A percentile compares a stretch with the other conserved stretches of the same genome.
Evolutionary conservation across 1,139 yeast genomes (phyloP).

Genomic region (Sugiyamaella sp.): DNA sequence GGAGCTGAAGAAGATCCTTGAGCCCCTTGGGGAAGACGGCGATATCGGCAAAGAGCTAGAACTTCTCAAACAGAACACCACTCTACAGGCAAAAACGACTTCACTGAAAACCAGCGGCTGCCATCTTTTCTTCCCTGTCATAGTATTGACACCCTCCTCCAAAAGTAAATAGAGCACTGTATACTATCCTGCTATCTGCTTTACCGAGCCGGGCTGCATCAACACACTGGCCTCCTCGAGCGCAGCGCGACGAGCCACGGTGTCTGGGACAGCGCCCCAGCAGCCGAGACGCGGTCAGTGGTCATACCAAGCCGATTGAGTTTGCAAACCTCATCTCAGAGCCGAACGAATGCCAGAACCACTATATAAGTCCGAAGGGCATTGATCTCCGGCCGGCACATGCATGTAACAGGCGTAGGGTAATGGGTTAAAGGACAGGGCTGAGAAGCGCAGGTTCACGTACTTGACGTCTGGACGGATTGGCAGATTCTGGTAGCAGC

Average conservation of each 20-base stretch:
- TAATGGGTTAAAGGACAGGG: no score
- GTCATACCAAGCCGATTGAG: no score
- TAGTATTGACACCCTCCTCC: slow-evolving; percentile 14
- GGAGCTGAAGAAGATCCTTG: slow-evolving; percentile 21
- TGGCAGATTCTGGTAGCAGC: no score
- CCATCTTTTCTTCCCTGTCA: slow-evolving; percentile 43
- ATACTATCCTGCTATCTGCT: no score
- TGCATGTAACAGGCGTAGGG: no score
- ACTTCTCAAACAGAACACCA: slow-evolving; percentile 15
- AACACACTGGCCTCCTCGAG: neutral
- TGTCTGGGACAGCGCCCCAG: neutral
- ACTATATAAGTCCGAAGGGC: no score
- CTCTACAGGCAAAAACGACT: slow-evolving; percentile 20
- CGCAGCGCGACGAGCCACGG: neutral
- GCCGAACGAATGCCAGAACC: no score
- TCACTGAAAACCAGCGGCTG: slow-evolving; percentile 32
- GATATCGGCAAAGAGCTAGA: slow-evolving; percentile 8
- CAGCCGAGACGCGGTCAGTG: no score
- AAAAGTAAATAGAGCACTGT: slow-evolving; percentile 7
- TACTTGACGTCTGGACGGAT: no score
- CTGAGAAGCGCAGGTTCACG: no score
- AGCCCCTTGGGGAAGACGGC: slow-evolving; percentile 9
- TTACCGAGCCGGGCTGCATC: slow-evolving; percentile 5
- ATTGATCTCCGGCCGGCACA: no score
- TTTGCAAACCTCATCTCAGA: no score